Percentiles rank a stretch among this genome's conserved stretches.
phyloP scores from a whole-genome alignment of 345 rosid species.

The Lepidium sativum region DNA sequence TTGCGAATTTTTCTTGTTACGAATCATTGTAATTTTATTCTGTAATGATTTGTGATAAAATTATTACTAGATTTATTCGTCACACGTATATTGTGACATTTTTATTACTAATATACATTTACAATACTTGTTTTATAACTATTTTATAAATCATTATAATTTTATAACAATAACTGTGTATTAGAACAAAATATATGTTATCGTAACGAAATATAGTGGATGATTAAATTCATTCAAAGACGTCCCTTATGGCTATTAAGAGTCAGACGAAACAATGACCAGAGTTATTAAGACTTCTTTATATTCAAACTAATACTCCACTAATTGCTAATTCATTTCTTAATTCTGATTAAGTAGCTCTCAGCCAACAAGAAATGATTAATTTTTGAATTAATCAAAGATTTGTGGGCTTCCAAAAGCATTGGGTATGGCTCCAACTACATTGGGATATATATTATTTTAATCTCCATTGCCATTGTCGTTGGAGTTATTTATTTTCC shows the following conservation, averaged over 20 bases:
- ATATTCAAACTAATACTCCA: conserved; percentile 16
- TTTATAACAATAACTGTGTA: too few species aligned
- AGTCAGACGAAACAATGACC: conserved; percentile 13
- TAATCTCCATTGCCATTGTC: not conserved
- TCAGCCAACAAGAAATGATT: conserved; percentile 17
- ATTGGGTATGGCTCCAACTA: conserved; percentile 28
- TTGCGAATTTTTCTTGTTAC: too few species aligned
- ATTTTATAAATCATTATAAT: too few species aligned
- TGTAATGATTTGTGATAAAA: too few species aligned
- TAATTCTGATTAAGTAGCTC: conserved; percentile 17
- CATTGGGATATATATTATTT: conserved; percentile 12
- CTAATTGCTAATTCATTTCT: conserved; percentile 11
- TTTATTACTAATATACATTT: too few species aligned
- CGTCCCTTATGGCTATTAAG: conserved; percentile 26
- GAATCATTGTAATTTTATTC: too few species aligned
- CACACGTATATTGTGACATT: too few species aligned
- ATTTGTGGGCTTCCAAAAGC: conserved; percentile 25
- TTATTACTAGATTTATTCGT: too few species aligned
- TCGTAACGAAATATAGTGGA: too few species aligned
- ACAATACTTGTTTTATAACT: too few species aligned
- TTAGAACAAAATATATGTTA: too few species aligned
- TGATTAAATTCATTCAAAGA: conserved; percentile 1
- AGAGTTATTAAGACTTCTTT: conserved; percentile 2
- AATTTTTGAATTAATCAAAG: conserved; percentile 11
- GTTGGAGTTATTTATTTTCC: conserved; percentile 6